Base-by-base conservation (phyloP, 805 yeast genomes). In the Metschnikowia kunwiensis region DNA sequence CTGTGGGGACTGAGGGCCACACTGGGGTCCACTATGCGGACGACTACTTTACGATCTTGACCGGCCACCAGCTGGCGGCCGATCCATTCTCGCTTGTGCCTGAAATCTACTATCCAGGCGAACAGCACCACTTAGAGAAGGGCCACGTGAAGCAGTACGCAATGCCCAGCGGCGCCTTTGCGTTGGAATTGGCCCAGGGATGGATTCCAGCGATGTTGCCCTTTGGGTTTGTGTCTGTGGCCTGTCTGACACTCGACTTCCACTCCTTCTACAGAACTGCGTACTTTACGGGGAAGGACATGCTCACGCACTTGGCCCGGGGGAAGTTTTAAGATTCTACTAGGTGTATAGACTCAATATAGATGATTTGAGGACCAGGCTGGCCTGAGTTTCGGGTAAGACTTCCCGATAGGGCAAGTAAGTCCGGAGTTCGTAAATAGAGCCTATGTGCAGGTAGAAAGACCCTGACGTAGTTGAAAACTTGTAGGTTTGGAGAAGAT, bases 141-240 rank as follows among this genome's bases (percentile, higher is more conserved):
- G 96, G 96, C 23, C 46, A 58, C 28, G 75, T 77, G 50, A 87
- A 86, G 64, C 98, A 93, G 64, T 93, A 93, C 61, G 50, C 78
- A 18, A 86, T 93, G 95, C 82, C 86, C 2, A 60, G 75, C 20
- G 95, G 83, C 24, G 72, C 85, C 0, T 93, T 80, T 63, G 96
- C 98, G 8, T 68, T 93, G 47, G 98, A 93, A 60, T 73, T 91
- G 54, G 98, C 98, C 6, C 97, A 91, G 68, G 98, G 98, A 42
- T 93, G 96, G 95, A 86, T 93, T 48, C 97, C 98, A 23, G 82
- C 91, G 27, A 93, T 93, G 98, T 72, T 93, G 43, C 97, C 97
- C 14, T 93, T 93, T 59, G 98, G 98, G 0, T 79, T 91, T 63
- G 66, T 86, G 32, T 95, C 87, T 57, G 77, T 83, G 4, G 54